Evolutionary conservation across 2,329 filamentous ascomycete species (phyloP).

Genomic region (Dactylellina parvicollis): DNA sequence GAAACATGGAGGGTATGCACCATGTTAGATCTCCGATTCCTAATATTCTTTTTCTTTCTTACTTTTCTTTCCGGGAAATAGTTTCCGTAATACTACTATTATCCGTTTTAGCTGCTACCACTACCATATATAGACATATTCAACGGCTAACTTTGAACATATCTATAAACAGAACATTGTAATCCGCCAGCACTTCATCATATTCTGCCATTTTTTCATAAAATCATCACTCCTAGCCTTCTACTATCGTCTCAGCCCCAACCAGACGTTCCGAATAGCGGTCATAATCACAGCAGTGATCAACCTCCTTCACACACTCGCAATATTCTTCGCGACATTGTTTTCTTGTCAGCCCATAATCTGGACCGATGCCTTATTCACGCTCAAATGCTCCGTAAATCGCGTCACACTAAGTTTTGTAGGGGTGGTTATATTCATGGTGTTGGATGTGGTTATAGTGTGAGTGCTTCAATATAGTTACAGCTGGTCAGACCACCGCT

Average conservation of each 20-base stretch:
- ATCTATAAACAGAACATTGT: constrained; percentile 1
- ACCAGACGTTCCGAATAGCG: constrained; percentile 30
- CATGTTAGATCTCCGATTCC: background rate
- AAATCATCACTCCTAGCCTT: constrained; percentile 37
- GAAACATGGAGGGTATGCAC: constrained; percentile 17
- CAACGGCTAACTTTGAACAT: background rate
- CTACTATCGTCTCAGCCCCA: constrained; percentile 42
- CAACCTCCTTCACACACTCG: constrained; percentile 22
- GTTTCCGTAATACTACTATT: no score
- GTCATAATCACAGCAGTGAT: constrained; percentile 13
- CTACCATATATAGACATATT: no score
- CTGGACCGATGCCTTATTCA: constrained; percentile 36
- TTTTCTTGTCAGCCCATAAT: constrained; percentile 38
- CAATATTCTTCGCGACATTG: constrained; percentile 14
- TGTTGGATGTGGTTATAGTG: constrained; percentile 43
- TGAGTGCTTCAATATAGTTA: constrained; percentile 1
- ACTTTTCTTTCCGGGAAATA: no score
- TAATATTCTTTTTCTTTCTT: no score
- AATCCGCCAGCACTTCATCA: constrained; percentile 35
- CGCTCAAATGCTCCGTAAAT: constrained; percentile 11
- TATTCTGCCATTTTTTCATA: constrained; percentile 48
- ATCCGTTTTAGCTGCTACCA: no score
- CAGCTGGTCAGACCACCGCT: no score
- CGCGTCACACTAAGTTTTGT: constrained; percentile 19
- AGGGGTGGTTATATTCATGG: constrained; percentile 39